phyloP scores from a whole-genome alignment of 2,329 filamentous ascomycete species.

The Allantophomopsis lycopodina region DNA sequence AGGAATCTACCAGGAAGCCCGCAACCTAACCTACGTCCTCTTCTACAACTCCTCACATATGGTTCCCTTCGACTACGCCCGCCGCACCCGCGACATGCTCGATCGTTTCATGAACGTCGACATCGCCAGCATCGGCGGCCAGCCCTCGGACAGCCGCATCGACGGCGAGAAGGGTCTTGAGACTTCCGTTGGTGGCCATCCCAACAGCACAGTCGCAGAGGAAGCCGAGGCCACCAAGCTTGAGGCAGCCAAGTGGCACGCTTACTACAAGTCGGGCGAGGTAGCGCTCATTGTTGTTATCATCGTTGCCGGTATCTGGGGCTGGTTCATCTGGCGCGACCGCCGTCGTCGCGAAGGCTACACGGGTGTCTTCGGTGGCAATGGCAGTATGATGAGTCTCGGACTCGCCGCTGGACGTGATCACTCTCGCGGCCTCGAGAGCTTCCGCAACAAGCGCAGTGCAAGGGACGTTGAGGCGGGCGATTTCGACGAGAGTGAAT shows the following conservation, averaged over 20 bases:
- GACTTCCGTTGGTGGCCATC: constrained; percentile 52
- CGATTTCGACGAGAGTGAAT: constrained; percentile 52
- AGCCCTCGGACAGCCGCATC: constrained; percentile 51
- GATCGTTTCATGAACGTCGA: constrained; percentile 93
- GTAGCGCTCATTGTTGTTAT: constrained; percentile 54
- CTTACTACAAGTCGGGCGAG: constrained; percentile 60
- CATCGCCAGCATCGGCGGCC: constrained; percentile 73
- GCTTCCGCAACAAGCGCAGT: constrained; percentile 30
- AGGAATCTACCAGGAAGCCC: constrained; percentile 86
- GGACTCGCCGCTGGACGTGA: constrained; percentile 10
- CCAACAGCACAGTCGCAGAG: constrained; percentile 51
- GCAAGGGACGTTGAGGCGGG: constrained; percentile 44
- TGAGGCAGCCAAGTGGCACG: constrained; percentile 54
- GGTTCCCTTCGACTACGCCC: constrained; percentile 89
- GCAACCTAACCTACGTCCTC: constrained; percentile 89
- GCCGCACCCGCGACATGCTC: constrained; percentile 85
- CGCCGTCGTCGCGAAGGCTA: constrained; percentile 42
- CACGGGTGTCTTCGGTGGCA: constrained; percentile 22
- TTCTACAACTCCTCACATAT: constrained; percentile 97
- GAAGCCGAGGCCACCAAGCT: constrained; percentile 48
- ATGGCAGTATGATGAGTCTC: constrained; percentile 13
- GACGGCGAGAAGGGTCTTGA: constrained; percentile 56
- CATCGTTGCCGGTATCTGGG: constrained; percentile 47
- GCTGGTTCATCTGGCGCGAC: constrained; percentile 49
- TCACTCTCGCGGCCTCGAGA: constrained; percentile 23